A percentile compares a stretch with the other conserved stretches of the same genome.
Evolutionary conservation across 495 filamentous ascomycete species (phyloP).

Genomic region (Baudoinia panamericana): DNA sequence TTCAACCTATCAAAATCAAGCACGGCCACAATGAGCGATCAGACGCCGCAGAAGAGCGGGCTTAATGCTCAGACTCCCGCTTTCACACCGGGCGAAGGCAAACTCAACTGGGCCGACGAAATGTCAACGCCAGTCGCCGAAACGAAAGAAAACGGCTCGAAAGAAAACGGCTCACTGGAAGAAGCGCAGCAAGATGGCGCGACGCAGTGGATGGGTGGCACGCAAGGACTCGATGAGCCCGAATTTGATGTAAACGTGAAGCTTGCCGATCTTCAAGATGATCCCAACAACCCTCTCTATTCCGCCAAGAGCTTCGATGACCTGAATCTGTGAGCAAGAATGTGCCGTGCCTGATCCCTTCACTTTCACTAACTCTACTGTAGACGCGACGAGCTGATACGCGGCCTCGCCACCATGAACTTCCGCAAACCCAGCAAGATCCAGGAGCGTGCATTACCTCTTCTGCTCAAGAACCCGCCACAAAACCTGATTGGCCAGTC

Average conservation of each 20-base stretch:
- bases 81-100: slow-evolving; percentile 9
- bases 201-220: slow-evolving; percentile 24
- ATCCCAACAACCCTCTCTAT: slow-evolving; percentile 74
- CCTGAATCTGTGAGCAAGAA: slow-evolving; percentile 57
- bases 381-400: slow-evolving; percentile 32
- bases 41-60: no score
- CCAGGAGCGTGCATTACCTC: slow-evolving; percentile 80
- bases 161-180: slow-evolving; percentile 15
- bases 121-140: slow-evolving; percentile 10
- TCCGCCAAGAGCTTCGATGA: slow-evolving; percentile 77
- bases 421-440: slow-evolving; percentile 95
- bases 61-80: no score
- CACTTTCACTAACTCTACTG: not conserved
- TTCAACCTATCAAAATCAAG: not conserved
- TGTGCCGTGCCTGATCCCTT: not conserved
- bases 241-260: slow-evolving; percentile 80
- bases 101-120: slow-evolving; percentile 22
- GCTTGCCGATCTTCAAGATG: slow-evolving; percentile 73
- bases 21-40: no score
- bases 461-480: slow-evolving; percentile 71
- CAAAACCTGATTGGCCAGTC: slow-evolving; percentile 93
- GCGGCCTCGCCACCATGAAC: slow-evolving; percentile 62
- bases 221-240: slow-evolving; percentile 49
- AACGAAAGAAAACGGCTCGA: not conserved
- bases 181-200: slow-evolving; percentile 43